phyloP scores from a whole-genome alignment of 495 filamentous ascomycete genomes.

The Geopyxis carbonaria region DNA sequence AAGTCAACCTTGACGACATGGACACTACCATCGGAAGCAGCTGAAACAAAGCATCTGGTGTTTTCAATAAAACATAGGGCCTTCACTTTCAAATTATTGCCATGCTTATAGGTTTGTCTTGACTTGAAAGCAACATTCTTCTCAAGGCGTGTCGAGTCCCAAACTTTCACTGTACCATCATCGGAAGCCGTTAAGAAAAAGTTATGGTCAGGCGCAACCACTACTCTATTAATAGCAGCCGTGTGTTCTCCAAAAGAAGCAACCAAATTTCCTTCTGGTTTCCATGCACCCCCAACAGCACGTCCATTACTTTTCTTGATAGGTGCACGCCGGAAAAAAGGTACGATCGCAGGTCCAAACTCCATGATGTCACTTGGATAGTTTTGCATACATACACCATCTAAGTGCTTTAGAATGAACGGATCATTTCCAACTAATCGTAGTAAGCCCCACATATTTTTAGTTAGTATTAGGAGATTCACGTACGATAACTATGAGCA shows the following conservation, averaged over 20 bases:
- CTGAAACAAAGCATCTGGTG: slow-evolving; percentile 82
- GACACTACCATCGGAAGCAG: slow-evolving; percentile 76
- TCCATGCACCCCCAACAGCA: slow-evolving; percentile 39
- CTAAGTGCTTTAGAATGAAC: slow-evolving; percentile 64
- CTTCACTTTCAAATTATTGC: slow-evolving; percentile 44
- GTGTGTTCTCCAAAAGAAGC: slow-evolving; percentile 79
- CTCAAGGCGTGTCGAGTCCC: slow-evolving; percentile 82
- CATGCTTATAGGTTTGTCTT: slow-evolving; percentile 71
- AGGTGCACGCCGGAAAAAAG: slow-evolving; percentile 42
- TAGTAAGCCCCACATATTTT: slow-evolving; percentile 13
- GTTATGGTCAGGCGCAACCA: slow-evolving; percentile 71
- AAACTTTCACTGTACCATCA: slow-evolving; percentile 81
- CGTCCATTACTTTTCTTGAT: slow-evolving; percentile 41
- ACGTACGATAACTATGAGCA: slow-evolving; percentile 23
- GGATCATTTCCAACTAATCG: slow-evolving; percentile 77
- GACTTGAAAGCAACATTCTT: slow-evolving; percentile 73
- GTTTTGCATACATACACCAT: slow-evolving; percentile 77
- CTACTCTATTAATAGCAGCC: slow-evolving; percentile 62
- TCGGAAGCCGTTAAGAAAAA: slow-evolving; percentile 93
- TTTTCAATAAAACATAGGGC: slow-evolving; percentile 81
- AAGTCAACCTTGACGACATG: slow-evolving; percentile 79
- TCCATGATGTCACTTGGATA: slow-evolving; percentile 65
- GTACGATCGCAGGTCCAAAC: slow-evolving; percentile 67
- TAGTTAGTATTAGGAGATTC: slow-evolving; percentile 12
- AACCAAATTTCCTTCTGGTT: slow-evolving; percentile 65